Evolutionary conservation across 371 early-diverging fungal genomes (phyloP), one percentile per base, ranked within the genome.

Genomic region (Haplosporangium sp.): DNA sequence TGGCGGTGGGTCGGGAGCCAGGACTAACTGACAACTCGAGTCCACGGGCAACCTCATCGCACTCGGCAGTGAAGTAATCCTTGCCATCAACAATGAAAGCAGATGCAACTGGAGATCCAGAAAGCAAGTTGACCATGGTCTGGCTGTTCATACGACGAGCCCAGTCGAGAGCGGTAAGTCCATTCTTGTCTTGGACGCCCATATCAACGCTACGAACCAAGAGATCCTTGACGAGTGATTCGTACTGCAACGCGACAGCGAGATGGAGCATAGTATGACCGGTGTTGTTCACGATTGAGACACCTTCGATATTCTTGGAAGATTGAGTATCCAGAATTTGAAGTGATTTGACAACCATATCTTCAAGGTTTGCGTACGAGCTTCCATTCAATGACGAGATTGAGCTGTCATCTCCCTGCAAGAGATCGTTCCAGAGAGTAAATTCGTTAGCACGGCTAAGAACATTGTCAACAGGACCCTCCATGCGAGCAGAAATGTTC

Each of bases 181-280:
- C 70, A 56, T 77, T 77, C 73, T 77, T 77, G 61, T 77, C 78
- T 34, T 63, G 56, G 50, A 63, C 15, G 2, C 17, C 20, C 17
- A 47, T 7, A 17, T 77, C 63, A 35, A 73, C 66, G 35, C 69
- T 63, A 39, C 78, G 62, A 34, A 13, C 35, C 11, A 77, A n/a
- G 27, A 77, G 53, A 8, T 77, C 73, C 66, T 52, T 60, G 42
- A 56, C 67, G 11, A 77, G 63, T 3, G 11, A 38, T 55, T 58
- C 40, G 63, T 52, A 70, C 42, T 73, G 66, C 35, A 72, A 67
- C 13, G 57, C 44, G 34, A 73, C 70, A 0, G 78, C 53, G 3
- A 77, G 69, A 58, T 77, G 78, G 34, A 77, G 78, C 78, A 77
- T 77, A 0, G 78, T 69, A 63, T 77, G 78, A 5, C 78, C 78